Base-by-base conservation (phyloP, 345 rosid species). In the Lumnitzera racemosa region DNA sequence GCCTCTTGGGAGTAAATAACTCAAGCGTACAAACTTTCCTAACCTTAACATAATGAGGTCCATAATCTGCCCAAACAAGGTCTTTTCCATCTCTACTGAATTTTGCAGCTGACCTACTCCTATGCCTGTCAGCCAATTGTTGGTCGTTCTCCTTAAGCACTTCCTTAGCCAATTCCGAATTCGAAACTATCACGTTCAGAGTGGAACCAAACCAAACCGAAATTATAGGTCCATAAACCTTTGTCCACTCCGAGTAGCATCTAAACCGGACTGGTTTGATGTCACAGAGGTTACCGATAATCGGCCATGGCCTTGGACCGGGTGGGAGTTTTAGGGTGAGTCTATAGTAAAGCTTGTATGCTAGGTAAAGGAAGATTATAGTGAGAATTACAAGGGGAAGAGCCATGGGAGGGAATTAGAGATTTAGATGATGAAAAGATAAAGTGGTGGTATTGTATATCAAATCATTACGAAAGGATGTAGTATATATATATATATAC, bases 31-130 rank as follows among this genome's bases (percentile, higher is more conserved):
- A 87, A 0, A 88, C 86, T 60, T 82, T 88, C 61, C 97, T 75
- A n/a, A 87, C 97, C 86, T 85, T 90, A 3, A 90, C 97, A 50
- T 87, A 90, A 49, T 90, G 97, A 25, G 97, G 89, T 2, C 97
- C 96, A 15, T 85, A 90, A 57, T 90, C 97, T 0, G 97, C 97
- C 97, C 97, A 90, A 13, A 87, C 87, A 2, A 90, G 89, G 64
- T 90, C 97, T 54, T 85, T 58, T 1, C 97, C 97, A 20, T 85
- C 83, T 59, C 87, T 82, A 66, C 96, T 87, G 55, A 90, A 90
- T 67, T 77, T 85, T 0, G 87, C 96, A 0, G 90, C 72, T 4
- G 90, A 82, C 67, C 97, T 61, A 47, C 77, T 87, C 61, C 97
- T 53, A 54, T 90, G 87, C 61, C 97, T 47, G 53, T 87, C 87